Evolutionary conservation across 139 green algal species (phyloP).

Genomic region (Haematococcus lacustris): DNA sequence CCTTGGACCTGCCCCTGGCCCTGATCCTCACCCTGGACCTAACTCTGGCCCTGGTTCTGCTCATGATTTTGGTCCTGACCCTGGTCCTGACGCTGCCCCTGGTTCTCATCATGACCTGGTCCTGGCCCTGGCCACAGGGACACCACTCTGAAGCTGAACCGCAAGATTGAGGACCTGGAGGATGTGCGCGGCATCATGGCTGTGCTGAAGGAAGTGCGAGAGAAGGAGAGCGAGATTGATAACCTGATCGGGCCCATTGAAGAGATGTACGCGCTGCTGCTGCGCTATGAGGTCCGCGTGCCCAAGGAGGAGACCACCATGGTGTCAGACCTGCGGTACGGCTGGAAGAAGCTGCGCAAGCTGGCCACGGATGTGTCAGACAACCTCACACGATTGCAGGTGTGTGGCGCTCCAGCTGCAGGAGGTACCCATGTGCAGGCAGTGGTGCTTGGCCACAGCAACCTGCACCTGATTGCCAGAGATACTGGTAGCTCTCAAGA

Average conservation of each 20-base stretch:
- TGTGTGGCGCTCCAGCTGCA: too few species aligned
- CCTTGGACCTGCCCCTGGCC: too few species aligned
- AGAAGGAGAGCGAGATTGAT: slow-evolving; percentile 84
- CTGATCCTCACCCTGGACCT: too few species aligned
- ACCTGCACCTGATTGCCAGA: neutral
- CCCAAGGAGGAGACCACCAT: slow-evolving; percentile 87
- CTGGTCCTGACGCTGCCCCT: too few species aligned
- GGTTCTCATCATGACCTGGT: too few species aligned
- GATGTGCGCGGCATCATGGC: slow-evolving; percentile 77
- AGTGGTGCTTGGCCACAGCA: neutral
- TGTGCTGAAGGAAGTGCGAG: slow-evolving; percentile 75
- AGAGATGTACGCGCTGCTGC: slow-evolving; percentile 86
- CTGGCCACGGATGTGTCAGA: slow-evolving; percentile 71
- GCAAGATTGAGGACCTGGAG: slow-evolving; percentile 79
- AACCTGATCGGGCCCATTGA: slow-evolving; percentile 81
- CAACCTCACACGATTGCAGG: slow-evolving; percentile 73
- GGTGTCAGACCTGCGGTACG: slow-evolving; percentile 80
- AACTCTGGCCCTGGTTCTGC: too few species aligned
- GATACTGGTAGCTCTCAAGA: neutral
- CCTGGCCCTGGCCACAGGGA: slow-evolving; percentile 29
- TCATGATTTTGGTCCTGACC: too few species aligned
- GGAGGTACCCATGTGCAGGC: neutral
- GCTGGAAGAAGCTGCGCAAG: slow-evolving; percentile 87
- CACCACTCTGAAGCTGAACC: slow-evolving; percentile 72
- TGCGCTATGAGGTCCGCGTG: slow-evolving; percentile 75